phyloP scores from a whole-genome alignment of 495 filamentous ascomycete genomes.

The Pyrenopolyporus hunteri region DNA sequence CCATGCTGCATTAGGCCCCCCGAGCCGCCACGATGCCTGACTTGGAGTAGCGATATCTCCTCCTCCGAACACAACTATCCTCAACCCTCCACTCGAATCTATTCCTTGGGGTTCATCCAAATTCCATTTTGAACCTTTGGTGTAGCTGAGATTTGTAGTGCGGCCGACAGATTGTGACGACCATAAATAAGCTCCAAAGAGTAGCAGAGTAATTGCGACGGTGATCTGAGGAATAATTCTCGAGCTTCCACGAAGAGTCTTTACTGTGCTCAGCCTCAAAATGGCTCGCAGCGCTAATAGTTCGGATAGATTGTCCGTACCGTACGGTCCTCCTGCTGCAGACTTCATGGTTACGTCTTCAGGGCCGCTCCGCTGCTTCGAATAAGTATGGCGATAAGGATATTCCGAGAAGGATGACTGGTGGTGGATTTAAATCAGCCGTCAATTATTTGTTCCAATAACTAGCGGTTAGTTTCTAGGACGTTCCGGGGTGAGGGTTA shows the following conservation, averaged over 20 bases:
- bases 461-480: no score
- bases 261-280: slow-evolving; percentile 3
- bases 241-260: slow-evolving; percentile 38
- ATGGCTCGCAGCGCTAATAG: slow-evolving; percentile 8
- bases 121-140: slow-evolving; percentile 23
- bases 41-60: slow-evolving; percentile 41
- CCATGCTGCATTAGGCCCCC: slow-evolving; percentile 27
- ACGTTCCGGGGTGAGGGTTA: no score
- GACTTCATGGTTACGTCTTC: slow-evolving; percentile 1
- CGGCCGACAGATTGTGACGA: slow-evolving; percentile 16
- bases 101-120: slow-evolving; percentile 11
- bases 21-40: slow-evolving; percentile 13
- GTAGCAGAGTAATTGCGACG: slow-evolving; percentile 20
- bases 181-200: slow-evolving; percentile 30
- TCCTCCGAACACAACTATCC: slow-evolving; percentile 44
- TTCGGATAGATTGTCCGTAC: slow-evolving; percentile 13
- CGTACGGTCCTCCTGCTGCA: background rate
- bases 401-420: no score
- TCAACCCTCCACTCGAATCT: slow-evolving; percentile 21
- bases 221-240: slow-evolving; percentile 36
- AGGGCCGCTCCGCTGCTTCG: background rate
- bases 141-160: slow-evolving; percentile 11
- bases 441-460: no score
- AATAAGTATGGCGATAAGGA: no score
- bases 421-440: no score